A percentile compares a stretch with the other conserved stretches of the same genome.
These are phyloP conservation scores for Skeletonema menzelii DNA, from an alignment of 108 stramenopile species.

Conservation along the genomic window DNA sequence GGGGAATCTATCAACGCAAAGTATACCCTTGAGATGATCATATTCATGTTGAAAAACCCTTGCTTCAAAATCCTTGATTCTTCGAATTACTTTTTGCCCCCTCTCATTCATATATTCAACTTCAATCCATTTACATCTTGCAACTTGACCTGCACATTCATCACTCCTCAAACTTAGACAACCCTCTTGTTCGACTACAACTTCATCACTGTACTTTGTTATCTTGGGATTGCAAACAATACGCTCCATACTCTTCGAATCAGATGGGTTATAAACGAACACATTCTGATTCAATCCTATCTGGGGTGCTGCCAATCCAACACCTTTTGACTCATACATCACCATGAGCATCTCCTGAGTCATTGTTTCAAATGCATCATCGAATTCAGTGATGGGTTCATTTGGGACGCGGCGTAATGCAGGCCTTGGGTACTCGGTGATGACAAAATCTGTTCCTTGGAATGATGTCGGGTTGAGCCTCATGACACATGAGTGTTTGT, in stretches of 20 bases:
- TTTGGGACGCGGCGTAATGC: slow-evolving; percentile 25
- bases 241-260: slow-evolving; percentile 24
- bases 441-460: slow-evolving; percentile 15
- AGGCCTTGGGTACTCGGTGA: slow-evolving; percentile 37
- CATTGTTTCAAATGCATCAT: slow-evolving; percentile 20
- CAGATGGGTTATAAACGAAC: slow-evolving; percentile 47
- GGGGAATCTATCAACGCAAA: slow-evolving; percentile 34
- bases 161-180: slow-evolving; percentile 36
- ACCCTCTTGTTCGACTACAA: slow-evolving; percentile 29
- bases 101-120: slow-evolving; percentile 27
- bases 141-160: slow-evolving; percentile 22
- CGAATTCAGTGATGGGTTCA: slow-evolving; percentile 17
- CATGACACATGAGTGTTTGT: slow-evolving; percentile 8
- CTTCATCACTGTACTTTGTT: slow-evolving; percentile 23
- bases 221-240: slow-evolving; percentile 42
- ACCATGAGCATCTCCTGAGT: slow-evolving; percentile 42
- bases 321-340: slow-evolving; percentile 50
- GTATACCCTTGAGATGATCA: slow-evolving; percentile 45
- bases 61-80: slow-evolving; percentile 40
- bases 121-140: slow-evolving; percentile 21
- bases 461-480: slow-evolving; percentile 35
- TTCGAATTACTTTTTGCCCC: slow-evolving; percentile 7
- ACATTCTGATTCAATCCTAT: slow-evolving; percentile 40
- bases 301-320: slow-evolving; percentile 50
- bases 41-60: slow-evolving; percentile 54